A percentile compares a stretch with the other conserved stretches of the same genome.
These are phyloP conservation scores for Psilocybe sp. DNA, from an alignment of 768 basidiomycete species.

Conservation along the genomic window DNA sequence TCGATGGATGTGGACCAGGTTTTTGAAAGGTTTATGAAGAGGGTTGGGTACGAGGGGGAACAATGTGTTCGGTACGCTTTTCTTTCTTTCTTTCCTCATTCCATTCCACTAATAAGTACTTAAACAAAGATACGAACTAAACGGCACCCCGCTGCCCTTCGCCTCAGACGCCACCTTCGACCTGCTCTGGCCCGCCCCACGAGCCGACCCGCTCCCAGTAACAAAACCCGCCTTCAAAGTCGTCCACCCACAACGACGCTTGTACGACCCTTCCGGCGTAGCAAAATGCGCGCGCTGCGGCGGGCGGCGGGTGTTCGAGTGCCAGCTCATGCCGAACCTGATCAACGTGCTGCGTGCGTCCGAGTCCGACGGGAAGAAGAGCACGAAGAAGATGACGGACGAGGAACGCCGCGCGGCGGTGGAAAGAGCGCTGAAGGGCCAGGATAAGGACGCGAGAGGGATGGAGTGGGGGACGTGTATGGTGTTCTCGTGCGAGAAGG, in stretches of 20 bases:
- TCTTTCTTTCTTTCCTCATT: neutral
- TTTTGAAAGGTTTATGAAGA: conserved; percentile 80
- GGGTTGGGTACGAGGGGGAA: conserved; percentile 66
- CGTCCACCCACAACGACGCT: conserved; percentile 40
- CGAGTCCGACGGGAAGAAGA: conserved; percentile 38
- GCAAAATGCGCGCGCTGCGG: conserved; percentile 61
- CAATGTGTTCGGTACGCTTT: conserved; percentile 81
- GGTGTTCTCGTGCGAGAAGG: conserved; percentile 82
- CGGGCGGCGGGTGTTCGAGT: conserved; percentile 81
- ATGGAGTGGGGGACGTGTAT: conserved; percentile 97
- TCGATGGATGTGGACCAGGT: conserved; percentile 77
- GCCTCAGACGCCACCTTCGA: too few relatives aligned
- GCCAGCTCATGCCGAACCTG: conserved; percentile 92
- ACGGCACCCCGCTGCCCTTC: too few relatives aligned
- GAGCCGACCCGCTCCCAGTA: conserved; percentile 44
- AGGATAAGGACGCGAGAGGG: conserved; percentile 43
- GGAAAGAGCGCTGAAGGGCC: conserved; percentile 46
- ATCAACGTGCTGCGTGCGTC: conserved; percentile 65
- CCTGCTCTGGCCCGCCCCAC: too few relatives aligned
- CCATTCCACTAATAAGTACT: too few relatives aligned
- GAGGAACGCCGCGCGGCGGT: conserved; percentile 68
- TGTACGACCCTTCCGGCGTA: conserved; percentile 53
- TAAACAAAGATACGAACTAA: too few relatives aligned
- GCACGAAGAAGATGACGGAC: conserved; percentile 46
- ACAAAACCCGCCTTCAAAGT: conserved; percentile 63